Percentiles rank a stretch among this genome's conserved stretches.
phyloP scores from a whole-genome alignment of 106 monocot species.

The Acorus calamus region DNA sequence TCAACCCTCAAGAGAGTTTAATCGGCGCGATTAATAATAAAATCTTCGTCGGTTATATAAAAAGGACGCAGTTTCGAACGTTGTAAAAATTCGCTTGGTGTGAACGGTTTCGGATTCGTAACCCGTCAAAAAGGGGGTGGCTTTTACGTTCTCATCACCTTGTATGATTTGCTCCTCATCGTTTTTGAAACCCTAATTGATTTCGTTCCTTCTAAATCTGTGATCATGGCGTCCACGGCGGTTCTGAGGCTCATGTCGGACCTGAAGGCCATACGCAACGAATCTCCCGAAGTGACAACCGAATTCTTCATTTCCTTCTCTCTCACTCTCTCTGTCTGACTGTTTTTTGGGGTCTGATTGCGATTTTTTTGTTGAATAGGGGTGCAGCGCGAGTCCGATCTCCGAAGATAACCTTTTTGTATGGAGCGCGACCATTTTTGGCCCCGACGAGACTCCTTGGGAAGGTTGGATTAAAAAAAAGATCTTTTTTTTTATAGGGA shows the following conservation, averaged over 20 bases:
- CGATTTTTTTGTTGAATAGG: slow-evolving; percentile 8
- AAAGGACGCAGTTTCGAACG: no score
- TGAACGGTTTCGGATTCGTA: no score
- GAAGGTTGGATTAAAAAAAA: slow-evolving; percentile 21
- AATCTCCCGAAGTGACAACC: slow-evolving; percentile 36
- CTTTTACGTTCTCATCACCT: no score
- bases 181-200: no score
- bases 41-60: no score
- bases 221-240: slow-evolving; percentile 27
- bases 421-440: slow-evolving; percentile 45
- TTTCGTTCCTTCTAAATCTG: no score
- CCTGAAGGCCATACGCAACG: slow-evolving; percentile 39
- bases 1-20: no score
- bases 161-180: no score
- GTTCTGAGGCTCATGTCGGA: slow-evolving; percentile 51
- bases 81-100: no score
- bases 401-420: slow-evolving; percentile 50
- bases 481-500: background rate
- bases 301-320: background rate
- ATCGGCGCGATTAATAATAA: no score
- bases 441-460: slow-evolving; percentile 51
- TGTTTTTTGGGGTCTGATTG: background rate
- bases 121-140: no score
- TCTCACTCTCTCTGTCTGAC: background rate
- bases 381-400: slow-evolving; percentile 49